These are phyloP conservation scores for Neopestalotiopsis rosae DNA, from an alignment of 2,329 filamentous ascomycete genomes.

Conservation along the genomic window DNA sequence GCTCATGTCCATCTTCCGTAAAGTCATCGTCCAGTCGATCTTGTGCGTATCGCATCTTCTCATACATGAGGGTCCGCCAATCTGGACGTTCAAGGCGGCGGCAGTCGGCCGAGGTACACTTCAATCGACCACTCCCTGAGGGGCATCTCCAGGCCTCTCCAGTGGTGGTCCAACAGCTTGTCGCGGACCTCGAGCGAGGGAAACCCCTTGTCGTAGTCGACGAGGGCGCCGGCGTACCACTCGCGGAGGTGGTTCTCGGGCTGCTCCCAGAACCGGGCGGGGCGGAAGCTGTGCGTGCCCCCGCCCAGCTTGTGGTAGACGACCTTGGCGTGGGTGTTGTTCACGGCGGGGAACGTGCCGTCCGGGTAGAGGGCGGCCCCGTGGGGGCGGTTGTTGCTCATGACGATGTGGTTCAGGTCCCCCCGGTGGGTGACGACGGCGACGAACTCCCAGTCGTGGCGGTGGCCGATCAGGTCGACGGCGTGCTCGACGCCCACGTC, in stretches of 20 bases:
- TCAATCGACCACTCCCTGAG: too few relatives aligned
- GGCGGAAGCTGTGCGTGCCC: slow-evolving; percentile 34
- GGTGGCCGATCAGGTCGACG: slow-evolving; percentile 39
- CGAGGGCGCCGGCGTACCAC: not conserved
- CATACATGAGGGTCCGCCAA: too few relatives aligned
- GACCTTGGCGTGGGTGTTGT: slow-evolving; percentile 35
- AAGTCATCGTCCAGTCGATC: too few relatives aligned
- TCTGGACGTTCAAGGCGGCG: too few relatives aligned
- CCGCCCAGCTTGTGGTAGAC: slow-evolving; percentile 38
- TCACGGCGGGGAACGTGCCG: slow-evolving; percentile 30
- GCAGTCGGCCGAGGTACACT: too few relatives aligned
- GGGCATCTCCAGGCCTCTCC: too few relatives aligned
- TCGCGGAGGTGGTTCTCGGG: not conserved
- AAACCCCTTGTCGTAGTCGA: not conserved
- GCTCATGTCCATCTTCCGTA: too few relatives aligned
- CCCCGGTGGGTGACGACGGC: slow-evolving; percentile 26
- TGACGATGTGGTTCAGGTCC: slow-evolving; percentile 21
- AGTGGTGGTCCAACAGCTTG: not conserved
- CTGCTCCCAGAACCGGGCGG: slow-evolving; percentile 28
- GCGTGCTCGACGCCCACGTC: slow-evolving; percentile 38
- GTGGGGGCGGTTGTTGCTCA: slow-evolving; percentile 32
- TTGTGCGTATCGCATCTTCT: too few relatives aligned
- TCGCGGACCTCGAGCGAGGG: not conserved
- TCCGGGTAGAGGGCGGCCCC: slow-evolving; percentile 24
- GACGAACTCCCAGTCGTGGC: slow-evolving; percentile 43